These are phyloP conservation scores for Mycena alexandri DNA, from an alignment of 768 basidiomycete genomes.

Conservation along the genomic window DNA sequence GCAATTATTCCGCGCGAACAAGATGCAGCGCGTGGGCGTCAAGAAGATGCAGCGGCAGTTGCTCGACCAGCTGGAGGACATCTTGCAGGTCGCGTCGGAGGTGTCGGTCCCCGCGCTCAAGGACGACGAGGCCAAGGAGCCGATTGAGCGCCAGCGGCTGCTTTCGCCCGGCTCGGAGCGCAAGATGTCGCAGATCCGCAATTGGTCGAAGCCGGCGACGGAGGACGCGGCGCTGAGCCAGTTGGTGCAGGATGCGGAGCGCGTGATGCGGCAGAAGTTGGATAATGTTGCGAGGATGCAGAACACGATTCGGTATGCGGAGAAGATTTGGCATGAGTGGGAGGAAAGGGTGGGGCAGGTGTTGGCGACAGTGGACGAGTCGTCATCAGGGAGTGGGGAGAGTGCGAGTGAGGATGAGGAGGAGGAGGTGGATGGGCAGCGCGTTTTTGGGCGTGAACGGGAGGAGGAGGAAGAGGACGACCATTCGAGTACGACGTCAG, in stretches of 20 bases:
- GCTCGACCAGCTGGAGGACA: conserved; percentile 89
- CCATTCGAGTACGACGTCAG: conserved; percentile 73
- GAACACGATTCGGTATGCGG: conserved; percentile 96
- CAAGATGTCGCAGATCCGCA: conserved; percentile 84
- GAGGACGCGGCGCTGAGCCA: conserved; percentile 89
- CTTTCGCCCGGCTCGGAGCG: conserved; percentile 92
- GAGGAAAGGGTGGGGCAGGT: conserved; percentile 86
- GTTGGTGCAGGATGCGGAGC: conserved; percentile 88
- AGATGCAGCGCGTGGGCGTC: conserved; percentile 83
- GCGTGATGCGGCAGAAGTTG: conserved; percentile 92
- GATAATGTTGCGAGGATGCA: conserved; percentile 96
- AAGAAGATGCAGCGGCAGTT: conserved; percentile 86
- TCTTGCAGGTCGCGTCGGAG: conserved; percentile 82
- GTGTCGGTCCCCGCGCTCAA: conserved; percentile 90
- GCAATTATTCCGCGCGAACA: conserved; percentile 80
- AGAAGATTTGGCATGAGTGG: conserved; percentile 98
- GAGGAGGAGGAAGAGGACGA: conserved; percentile 56
- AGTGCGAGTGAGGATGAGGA: conserved; percentile 66
- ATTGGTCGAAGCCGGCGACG: conserved; percentile 88
- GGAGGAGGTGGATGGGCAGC: conserved; percentile 52
- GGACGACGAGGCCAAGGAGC: conserved; percentile 92
- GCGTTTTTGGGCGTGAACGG: conserved; percentile 37
- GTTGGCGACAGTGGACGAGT: conserved; percentile 67
- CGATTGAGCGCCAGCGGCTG: conserved; percentile 92
- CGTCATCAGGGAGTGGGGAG: conserved; percentile 36